These are phyloP conservation scores for Rhizopogon vesiculosus DNA, from an alignment of 768 basidiomycete genomes.

Conservation along the genomic window DNA sequence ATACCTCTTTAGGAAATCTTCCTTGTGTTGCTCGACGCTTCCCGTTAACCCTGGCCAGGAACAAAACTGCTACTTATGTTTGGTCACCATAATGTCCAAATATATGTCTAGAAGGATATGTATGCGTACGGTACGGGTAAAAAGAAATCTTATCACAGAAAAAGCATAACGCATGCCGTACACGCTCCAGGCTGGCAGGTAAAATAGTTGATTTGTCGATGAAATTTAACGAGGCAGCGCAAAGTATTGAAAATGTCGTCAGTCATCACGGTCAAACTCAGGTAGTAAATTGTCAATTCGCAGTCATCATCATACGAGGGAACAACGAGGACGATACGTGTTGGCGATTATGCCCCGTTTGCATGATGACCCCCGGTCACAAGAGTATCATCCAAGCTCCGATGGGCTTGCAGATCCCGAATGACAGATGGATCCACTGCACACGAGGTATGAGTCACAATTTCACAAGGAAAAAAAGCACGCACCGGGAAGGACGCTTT, in stretches of 20 bases:
- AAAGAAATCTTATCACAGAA: constrained; percentile 8
- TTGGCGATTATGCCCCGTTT: constrained; percentile 21
- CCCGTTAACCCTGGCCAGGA: not conserved
- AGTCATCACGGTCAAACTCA: constrained; percentile 20
- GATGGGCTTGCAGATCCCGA: constrained; percentile 82
- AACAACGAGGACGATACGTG: constrained; percentile 11
- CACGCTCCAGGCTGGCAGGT: constrained; percentile 16
- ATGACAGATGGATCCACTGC: constrained; percentile 85
- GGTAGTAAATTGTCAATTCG: constrained; percentile 16
- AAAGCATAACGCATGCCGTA: constrained; percentile 21
- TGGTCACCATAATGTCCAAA: constrained; percentile 9
- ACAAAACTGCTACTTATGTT: too few relatives aligned
- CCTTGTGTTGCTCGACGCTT: not conserved
- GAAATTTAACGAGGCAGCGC: constrained; percentile 14
- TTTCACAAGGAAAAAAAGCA: constrained; percentile 8
- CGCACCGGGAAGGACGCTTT: constrained; percentile 88
- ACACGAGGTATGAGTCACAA: constrained; percentile 15
- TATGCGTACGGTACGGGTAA: constrained; percentile 18
- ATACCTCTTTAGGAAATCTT: constrained; percentile 6
- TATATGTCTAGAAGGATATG: constrained; percentile 21
- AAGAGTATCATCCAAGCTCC: constrained; percentile 65
- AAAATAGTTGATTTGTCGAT: constrained; percentile 11
- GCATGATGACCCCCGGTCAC: constrained; percentile 23
- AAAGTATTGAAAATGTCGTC: constrained; percentile 17
- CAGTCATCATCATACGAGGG: constrained; percentile 15